These are phyloP conservation scores for Yarrowia sp. DNA, from an alignment of 805 yeast genomes.

Conservation along the genomic window DNA sequence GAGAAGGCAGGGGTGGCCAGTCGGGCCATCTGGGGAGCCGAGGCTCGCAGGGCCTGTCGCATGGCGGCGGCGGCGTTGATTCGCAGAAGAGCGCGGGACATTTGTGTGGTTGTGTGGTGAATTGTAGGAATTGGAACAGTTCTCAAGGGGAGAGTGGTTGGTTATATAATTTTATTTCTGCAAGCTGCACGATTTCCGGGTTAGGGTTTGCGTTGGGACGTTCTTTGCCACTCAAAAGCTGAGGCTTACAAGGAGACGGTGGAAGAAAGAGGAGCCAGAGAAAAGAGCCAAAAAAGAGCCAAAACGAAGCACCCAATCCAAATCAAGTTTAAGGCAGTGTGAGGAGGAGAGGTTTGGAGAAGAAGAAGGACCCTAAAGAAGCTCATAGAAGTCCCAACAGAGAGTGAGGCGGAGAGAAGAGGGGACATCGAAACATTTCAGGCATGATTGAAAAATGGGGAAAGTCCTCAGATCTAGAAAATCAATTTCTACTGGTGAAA, in stretches of 20 bases:
- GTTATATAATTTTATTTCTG: conserved; percentile 35
- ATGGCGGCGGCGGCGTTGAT: conserved; percentile 16
- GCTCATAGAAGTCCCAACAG: neutral
- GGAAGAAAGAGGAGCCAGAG: too few relatives aligned
- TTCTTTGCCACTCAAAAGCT: conserved; percentile 2
- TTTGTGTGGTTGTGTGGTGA: neutral
- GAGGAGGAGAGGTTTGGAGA: neutral
- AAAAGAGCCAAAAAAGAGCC: too few relatives aligned
- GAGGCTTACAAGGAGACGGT: too few relatives aligned
- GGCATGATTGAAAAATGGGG: too few relatives aligned
- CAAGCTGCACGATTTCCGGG: conserved; percentile 17
- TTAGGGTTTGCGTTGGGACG: neutral
- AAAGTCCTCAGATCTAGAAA: too few relatives aligned
- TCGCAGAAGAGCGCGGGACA: conserved; percentile 30
- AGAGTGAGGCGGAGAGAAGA: neutral
- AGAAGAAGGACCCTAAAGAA: neutral
- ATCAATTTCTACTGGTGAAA: too few relatives aligned
- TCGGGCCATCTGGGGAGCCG: conserved; percentile 25
- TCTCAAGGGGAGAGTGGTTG: conserved; percentile 7
- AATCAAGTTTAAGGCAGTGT: neutral
- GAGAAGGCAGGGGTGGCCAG: conserved; percentile 12
- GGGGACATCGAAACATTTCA: too few relatives aligned
- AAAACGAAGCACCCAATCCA: neutral
- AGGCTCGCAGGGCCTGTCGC: conserved; percentile 38
- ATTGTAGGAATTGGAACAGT: neutral